Conservation (phyloP, 192 early-diverging fungal genomes). For the Backusella circina region DNA sequence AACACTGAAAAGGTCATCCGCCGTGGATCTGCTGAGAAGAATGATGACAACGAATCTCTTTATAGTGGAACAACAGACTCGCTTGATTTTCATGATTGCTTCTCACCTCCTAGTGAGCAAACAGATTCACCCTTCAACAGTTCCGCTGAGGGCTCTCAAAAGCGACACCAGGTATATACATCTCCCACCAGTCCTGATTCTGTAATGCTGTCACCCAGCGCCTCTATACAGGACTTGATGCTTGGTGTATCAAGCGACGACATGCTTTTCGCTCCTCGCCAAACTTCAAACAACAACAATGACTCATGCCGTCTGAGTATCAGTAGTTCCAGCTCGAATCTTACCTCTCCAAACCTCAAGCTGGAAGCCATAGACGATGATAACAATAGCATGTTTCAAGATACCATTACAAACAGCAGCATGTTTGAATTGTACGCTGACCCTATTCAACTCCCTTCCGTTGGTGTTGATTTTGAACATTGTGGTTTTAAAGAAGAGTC, state of each 20-base stretch:
- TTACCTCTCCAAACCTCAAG: background rate
- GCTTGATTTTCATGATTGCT: slow-evolving; percentile 21
- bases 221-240: background rate
- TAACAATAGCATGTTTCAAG: background rate
- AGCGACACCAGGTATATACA: background rate
- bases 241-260: background rate
- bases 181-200: background rate
- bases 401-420: background rate
- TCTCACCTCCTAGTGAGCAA: slow-evolving; percentile 16
- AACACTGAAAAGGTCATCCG: background rate
- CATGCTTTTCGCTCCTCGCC: background rate
- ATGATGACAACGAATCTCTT: slow-evolving; percentile 10
- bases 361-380: background rate
- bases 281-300: background rate
- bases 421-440: slow-evolving; percentile 7
- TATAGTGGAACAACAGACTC: slow-evolving; percentile 21
- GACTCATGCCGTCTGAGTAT: background rate
- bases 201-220: background rate
- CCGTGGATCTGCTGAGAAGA: background rate
- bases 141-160: background rate
- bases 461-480: slow-evolving; percentile 13
- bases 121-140: background rate
- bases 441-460: background rate
- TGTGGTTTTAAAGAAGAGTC: slow-evolving; percentile 8
- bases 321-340: background rate